Evolutionary conservation across 73 alveolate genomes (phyloP).

Genomic region (Tetrahymena elliotti): DNA sequence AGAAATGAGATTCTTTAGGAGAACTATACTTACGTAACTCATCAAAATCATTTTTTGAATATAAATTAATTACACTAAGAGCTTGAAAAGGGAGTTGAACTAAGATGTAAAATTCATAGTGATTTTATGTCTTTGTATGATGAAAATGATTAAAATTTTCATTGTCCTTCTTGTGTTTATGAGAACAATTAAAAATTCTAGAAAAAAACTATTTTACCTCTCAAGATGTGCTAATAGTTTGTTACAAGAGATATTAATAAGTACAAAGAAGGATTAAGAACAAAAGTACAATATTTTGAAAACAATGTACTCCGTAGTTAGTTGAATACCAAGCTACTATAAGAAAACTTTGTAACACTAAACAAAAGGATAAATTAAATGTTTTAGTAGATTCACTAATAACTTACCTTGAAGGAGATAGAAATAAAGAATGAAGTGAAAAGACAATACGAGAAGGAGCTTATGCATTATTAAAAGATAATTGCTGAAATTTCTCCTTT

Average conservation of each 20-base stretch:
- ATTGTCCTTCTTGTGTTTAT: background rate
- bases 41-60: background rate
- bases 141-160: background rate
- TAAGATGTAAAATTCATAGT: background rate
- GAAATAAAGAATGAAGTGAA: background rate
- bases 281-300: background rate
- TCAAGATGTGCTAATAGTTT: background rate
- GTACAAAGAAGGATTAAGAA: background rate
- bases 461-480: background rate
- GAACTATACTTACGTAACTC: background rate
- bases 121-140: background rate
- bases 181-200: background rate
- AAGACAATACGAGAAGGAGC: background rate
- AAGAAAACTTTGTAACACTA: background rate
- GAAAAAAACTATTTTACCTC: background rate
- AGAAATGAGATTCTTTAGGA: background rate
- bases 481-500: background rate
- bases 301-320: background rate
- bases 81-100: background rate
- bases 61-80: background rate
- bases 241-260: background rate
- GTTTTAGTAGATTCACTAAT: background rate
- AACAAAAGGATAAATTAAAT: background rate
- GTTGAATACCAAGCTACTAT: background rate
- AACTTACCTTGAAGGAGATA: background rate